Base-by-base conservation (phyloP, 1,284 basidiomycete species). In the Ustilago sp. region DNA sequence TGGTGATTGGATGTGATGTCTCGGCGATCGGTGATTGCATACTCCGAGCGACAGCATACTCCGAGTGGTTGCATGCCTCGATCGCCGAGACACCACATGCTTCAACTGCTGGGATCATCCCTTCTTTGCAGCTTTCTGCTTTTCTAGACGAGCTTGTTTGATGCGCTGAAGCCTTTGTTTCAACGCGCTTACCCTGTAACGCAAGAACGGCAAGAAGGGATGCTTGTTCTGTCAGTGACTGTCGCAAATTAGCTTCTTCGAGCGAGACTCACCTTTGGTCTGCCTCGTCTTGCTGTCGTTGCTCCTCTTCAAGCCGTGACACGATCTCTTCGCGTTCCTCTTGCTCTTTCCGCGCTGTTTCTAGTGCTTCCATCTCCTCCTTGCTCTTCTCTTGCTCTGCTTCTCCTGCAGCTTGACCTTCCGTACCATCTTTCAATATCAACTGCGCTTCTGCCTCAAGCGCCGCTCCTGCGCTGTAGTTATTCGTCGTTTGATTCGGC, bases 241-340 rank as follows among this genome's bases (percentile, higher is more conserved):
- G 17, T 13, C 36, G 7, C 3, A 9, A 19, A 0, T 8, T n/a
- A n/a, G 19, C 11, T 11, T 23, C 39, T 17, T 4, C 8, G 13
- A 17, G 8, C 43, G 8, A 15, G 23, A 68, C 75, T 61, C 55
- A 81, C 80, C 78, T 75, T 55, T 81, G 79, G 11, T 80, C 77
- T 6, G 74, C 81, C 41, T 83, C 81, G 28, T 79, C 77, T 38
- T 83, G 81, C 15, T 77, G 70, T 5, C 77, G 67, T 55, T 80
- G 77, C 60, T 83, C 81, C 43, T 79, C 77, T 39, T 83, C 81
- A 58, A 79, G 60, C 4, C 81, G 70, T n/a, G 74, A 63, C 0
- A 78, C 36, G 41, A 80, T 79, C 48, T 83, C 81, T 65, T 83
- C 77, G 19, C 74, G 66, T 41, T 78, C 79, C 51, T 77, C 74